Evolutionary conservation across 2,329 filamentous ascomycete genomes (phyloP).

Genomic region (Hymenoscyphus linearis): DNA sequence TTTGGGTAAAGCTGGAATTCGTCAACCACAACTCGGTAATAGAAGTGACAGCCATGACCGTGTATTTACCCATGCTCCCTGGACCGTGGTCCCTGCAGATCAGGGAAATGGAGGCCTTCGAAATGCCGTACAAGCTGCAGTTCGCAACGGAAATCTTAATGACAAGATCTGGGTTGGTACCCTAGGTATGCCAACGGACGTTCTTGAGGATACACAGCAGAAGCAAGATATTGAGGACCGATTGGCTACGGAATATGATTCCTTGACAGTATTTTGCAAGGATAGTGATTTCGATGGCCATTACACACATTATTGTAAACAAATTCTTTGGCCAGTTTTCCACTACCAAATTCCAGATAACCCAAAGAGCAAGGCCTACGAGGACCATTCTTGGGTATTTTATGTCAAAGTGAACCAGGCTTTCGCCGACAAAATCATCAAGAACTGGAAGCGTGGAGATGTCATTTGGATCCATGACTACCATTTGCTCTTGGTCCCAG

Average conservation of each 20-base stretch:
- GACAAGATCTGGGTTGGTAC: slow-evolving; percentile 91
- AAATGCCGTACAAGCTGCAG: slow-evolving; percentile 78
- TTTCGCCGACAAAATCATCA: slow-evolving; percentile 85
- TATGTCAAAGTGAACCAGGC: slow-evolving; percentile 90
- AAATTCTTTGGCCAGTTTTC: slow-evolving; percentile 95
- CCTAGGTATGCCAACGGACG: slow-evolving; percentile 89
- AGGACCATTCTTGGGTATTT: slow-evolving; percentile 94
- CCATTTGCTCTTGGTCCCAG: slow-evolving; percentile 81
- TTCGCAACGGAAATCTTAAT: slow-evolving; percentile 60
- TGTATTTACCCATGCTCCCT: slow-evolving; percentile 71
- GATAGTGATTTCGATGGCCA: slow-evolving; percentile 94
- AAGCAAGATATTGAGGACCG: slow-evolving; percentile 80
- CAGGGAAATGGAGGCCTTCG: slow-evolving; percentile 90
- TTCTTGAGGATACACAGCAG: slow-evolving; percentile 65
- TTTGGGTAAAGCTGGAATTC: slow-evolving; percentile 51
- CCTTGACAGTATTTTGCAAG: slow-evolving; percentile 76
- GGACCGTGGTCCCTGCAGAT: slow-evolving; percentile 77
- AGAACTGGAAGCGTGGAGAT: slow-evolving; percentile 90
- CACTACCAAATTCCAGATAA: slow-evolving; percentile 98
- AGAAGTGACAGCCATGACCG: slow-evolving; percentile 61
- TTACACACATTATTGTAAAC: slow-evolving; percentile 95
- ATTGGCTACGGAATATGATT: slow-evolving; percentile 75
- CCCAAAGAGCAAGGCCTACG: slow-evolving; percentile 96
- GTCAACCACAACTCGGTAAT: slow-evolving; percentile 46
- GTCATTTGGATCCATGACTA: slow-evolving; percentile 96